phyloP scores from a whole-genome alignment of 1,284 basidiomycete genomes.

The Xerocomus nothofagi region DNA sequence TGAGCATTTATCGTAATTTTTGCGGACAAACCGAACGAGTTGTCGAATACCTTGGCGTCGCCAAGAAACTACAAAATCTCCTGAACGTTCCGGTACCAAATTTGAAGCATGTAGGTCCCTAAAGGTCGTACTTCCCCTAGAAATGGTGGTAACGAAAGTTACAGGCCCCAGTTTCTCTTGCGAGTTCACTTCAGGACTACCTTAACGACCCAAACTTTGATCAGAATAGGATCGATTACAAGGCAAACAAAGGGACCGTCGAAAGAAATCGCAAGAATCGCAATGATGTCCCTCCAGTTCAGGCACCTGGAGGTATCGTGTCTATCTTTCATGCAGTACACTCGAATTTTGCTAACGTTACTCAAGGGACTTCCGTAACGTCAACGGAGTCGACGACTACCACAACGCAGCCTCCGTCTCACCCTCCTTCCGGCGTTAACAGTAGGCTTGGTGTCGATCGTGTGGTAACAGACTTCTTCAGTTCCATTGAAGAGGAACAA shows the following conservation, averaged over 20 bases:
- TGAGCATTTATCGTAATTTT: slow-evolving; percentile 91
- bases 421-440: slow-evolving; percentile 22
- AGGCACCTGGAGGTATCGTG: slow-evolving; percentile 21
- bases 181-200: slow-evolving; percentile 93
- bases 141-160: slow-evolving; percentile 1
- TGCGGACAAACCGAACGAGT: slow-evolving; percentile 94
- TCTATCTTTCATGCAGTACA: not conserved
- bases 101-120: slow-evolving; percentile 77
- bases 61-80: slow-evolving; percentile 89
- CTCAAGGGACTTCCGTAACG: slow-evolving; percentile 12
- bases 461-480: slow-evolving; percentile 85
- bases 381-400: slow-evolving; percentile 24
- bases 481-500: slow-evolving; percentile 84
- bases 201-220: slow-evolving; percentile 96
- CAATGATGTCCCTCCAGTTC: slow-evolving; percentile 27
- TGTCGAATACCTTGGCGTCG: slow-evolving; percentile 92
- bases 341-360: not conserved
- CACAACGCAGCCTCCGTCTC: slow-evolving; percentile 20
- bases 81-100: slow-evolving; percentile 94
- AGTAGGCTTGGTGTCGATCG: slow-evolving; percentile 33
- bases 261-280: slow-evolving; percentile 49
- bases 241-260: slow-evolving; percentile 76
- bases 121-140: not conserved
- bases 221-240: slow-evolving; percentile 91
- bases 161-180: slow-evolving; percentile 91